Base-by-base conservation (phyloP, 2,329 filamentous ascomycete species). In the Fusarium nygamai region DNA sequence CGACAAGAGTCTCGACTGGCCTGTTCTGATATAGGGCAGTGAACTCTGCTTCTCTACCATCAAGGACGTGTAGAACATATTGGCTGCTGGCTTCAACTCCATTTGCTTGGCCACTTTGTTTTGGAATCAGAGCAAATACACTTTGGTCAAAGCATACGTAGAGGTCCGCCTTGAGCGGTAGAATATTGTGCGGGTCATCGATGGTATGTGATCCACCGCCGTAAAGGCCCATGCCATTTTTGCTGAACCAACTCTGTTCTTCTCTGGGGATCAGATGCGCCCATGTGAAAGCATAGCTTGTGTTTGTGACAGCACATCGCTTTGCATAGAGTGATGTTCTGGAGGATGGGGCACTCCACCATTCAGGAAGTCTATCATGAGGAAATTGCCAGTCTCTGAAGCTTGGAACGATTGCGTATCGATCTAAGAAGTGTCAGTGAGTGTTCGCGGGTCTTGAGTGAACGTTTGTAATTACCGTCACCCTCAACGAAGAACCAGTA, bases 321-420 rank as follows among this genome's bases (percentile, higher is more conserved):
- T 71, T 64, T 22, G 53, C 62, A 8, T 66, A 56, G 0, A 64
- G 29, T 9, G 61, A 46, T 17, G 59, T 53, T 20, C 53, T 29
- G 4, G 56, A 61, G 3, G 58, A 29, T 2, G 72, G 72, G 8
- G 57, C 39, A 1, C 33, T 36, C 74, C 74, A 76, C 71, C 68
- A 76, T 9, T 62, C 65, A 0, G 74, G 74, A 0, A 76, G 22
- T 31, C 41, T 65, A 17, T 74, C 73, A 3, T 76, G 74, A 6
- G 73, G 74, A 11, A 76, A 76, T 20, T 76, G 61, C 74, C 74
- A 76, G 19, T 76, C 74, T 31, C 50, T 67, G 17, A 76, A 76
- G 34, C 62, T 67, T 0, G 73, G 74, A 2, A 75, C 73, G 19
- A 75, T 46, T 5, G 73, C 43, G 29, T 75, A 75, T 44, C 72